A percentile compares a stretch with the other conserved stretches of the same genome.
Evolutionary conservation across 108 stramenopile species (phyloP).

Genomic region (Stephanodiscus triporus): DNA sequence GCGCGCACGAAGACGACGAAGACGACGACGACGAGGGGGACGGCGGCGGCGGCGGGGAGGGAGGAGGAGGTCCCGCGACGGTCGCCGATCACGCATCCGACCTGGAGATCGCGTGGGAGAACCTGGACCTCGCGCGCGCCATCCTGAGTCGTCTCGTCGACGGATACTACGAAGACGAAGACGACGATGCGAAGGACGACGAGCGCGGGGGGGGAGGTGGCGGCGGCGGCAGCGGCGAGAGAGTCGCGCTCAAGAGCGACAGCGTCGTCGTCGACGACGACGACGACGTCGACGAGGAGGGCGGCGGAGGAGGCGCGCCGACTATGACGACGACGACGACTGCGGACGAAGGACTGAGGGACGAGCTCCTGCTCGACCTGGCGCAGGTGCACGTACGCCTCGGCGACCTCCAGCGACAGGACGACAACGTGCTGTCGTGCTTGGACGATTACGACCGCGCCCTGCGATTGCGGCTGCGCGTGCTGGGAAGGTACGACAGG

Average conservation of each 20-base stretch:
- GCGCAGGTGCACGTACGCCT: conserved; percentile 77
- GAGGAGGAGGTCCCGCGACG: conserved; percentile 19
- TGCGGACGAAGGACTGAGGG: not conserved
- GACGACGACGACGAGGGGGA: conserved; percentile 8
- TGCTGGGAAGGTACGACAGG: conserved; percentile 55
- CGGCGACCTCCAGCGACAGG: conserved; percentile 76
- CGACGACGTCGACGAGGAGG: not conserved
- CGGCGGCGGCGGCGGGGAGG: conserved; percentile 10
- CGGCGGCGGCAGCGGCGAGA: not conserved
- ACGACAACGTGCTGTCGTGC: conserved; percentile 60
- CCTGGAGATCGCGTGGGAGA: conserved; percentile 88
- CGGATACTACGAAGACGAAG: not conserved
- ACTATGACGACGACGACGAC: not conserved
- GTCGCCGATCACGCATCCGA: conserved; percentile 58
- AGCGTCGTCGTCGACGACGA: not conserved
- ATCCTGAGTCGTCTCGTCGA: conserved; percentile 53
- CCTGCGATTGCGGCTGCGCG: conserved; percentile 29
- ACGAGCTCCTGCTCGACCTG: conserved; percentile 53
- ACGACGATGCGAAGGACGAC: not conserved
- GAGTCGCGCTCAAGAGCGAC: too few species aligned
- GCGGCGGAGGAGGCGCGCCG: not conserved
- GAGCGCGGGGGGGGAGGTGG: not conserved
- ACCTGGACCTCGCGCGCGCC: conserved; percentile 76
- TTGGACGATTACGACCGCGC: conserved; percentile 68
- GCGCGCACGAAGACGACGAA: not conserved